Base-by-base conservation (phyloP, 345 rosid genomes). In the Arabidopsis arenosa region DNA sequence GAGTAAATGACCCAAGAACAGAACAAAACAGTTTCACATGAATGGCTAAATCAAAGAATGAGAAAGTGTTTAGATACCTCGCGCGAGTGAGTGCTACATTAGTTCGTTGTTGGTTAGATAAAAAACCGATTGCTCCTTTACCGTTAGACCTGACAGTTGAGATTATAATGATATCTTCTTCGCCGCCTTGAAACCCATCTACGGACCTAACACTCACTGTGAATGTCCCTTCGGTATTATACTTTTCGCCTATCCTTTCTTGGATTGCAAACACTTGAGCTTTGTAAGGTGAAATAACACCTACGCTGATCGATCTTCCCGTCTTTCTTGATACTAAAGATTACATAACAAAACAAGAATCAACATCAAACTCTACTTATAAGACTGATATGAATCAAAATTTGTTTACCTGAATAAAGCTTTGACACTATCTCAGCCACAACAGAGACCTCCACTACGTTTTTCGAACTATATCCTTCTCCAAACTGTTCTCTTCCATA, bases 171-270 rank as follows among this genome's bases (percentile, higher is more conserved):
- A 86, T 76, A 45, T 86, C 89, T 57, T 84, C 84, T 60, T 83
- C 87, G 7, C 87, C 82, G 0, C 86, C 87, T 77, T 86, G 87
- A 74, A 86, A 82, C 3, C 87, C 87, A 75, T 86, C 89, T 23
- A 86, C 80, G 0, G 87, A 78, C 7, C 79, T 43, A 11, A 86
- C 79, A 28, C 48, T 81, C 48, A 83, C 73, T 23, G 83, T 30
- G 70, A 86, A 81, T 9, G 10, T 43, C 18, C 53, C 72, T 32
- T 28, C 53, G 0, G 9, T 35, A 33, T 76, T 41, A 47, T 81
- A 59, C 48, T 35, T 70, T 14, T 36, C 45, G 7, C 76, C 80
- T 21, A 86, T 56, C 74, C 62, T 84, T 63, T 83, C 75, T 75
- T 83, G 80, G 17, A 86, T 83, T 58, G 84, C 86, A 48, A n/a